These are phyloP conservation scores for Cryptosporidium ubiquitum DNA, from an alignment of 169 alveolate species.

Conservation along the genomic window DNA sequence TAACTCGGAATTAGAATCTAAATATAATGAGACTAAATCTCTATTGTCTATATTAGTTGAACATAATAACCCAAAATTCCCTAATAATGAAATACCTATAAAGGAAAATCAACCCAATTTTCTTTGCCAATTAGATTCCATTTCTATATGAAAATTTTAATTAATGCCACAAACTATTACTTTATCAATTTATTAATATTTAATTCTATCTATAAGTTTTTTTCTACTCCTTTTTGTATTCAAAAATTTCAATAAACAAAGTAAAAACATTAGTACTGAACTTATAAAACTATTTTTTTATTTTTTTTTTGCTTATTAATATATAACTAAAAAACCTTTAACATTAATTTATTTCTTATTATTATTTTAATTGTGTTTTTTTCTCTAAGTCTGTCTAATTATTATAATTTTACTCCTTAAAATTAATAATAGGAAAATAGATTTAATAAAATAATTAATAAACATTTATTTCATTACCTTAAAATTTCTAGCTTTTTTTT, in stretches of 20 bases:
- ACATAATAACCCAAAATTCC: neutral
- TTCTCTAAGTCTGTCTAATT: neutral
- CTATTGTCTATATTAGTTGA: conserved; percentile 20
- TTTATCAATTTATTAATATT: no score
- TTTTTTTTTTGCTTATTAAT: no score
- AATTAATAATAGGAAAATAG: no score
- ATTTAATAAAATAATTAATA: no score
- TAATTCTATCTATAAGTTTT: no score
- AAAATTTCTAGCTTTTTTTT: no score
- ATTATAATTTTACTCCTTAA: neutral
- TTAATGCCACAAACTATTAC: no score
- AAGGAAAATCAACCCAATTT: neutral
- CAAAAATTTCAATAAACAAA: neutral
- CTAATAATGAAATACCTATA: neutral
- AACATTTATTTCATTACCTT: no score
- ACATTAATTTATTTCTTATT: neutral
- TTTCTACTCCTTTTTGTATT: no score
- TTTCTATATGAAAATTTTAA: no score
- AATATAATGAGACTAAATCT: conserved; percentile 21
- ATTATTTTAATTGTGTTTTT: no score
- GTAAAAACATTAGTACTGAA: neutral
- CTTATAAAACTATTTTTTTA: neutral
- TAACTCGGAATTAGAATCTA: conserved; percentile 7
- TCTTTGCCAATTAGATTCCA: neutral
- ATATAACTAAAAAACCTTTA: no score